Base-by-base conservation (phyloP, 306 rosid genomes). In the Nissolia schottii region DNA sequence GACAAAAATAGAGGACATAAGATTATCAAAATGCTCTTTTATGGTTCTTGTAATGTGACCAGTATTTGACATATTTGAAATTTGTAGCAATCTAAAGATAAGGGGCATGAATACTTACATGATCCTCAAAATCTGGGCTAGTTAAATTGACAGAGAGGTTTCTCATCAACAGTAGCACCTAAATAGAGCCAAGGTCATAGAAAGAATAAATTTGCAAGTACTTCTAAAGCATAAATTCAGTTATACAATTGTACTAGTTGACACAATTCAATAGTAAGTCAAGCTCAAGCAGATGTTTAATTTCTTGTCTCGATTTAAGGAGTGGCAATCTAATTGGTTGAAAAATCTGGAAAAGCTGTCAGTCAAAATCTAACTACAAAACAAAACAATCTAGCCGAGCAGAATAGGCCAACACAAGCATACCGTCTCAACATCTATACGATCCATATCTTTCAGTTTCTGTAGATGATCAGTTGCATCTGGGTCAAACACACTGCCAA, bases 91-190 rank as follows among this genome's bases (percentile, higher is more conserved):
- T 24, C 13, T 46, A 25, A 13, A 75, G 64, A 54, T n/a, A 28
- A 34, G 46, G 32, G 70, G 14, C 45, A 65, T 6, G 29, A 55
- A 74, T 27, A 82, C 92, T 85, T 81, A 91, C 97, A 74, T 91
- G 95, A 64, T 88, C 89, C 80, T 88, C 97, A 58, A 91, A 91
- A 57, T 88, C 95, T 3, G 95, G 97, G 79, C 92, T 85, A 37
- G 82, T 78, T 58, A 91, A 79, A 82, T 91, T 91, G 83, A 88
- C 80, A 73, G 97, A 88, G 57, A 91, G 79, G 77, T 91, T 88
- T 82, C 97, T 87, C 95, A 88, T 88, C 85, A 91, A 80, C 77
- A 91, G 69, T 61, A 91, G 74, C 75, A 91, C 97, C 97, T 91
- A 79, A 5, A 81, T 15, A 45, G 23, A 76, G 62, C 43, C 31